Percentiles rank a stretch among this genome's conserved stretches.
These are phyloP conservation scores for Solanum tarijense DNA, from an alignment of 257 asterid species.

Conservation along the genomic window DNA sequence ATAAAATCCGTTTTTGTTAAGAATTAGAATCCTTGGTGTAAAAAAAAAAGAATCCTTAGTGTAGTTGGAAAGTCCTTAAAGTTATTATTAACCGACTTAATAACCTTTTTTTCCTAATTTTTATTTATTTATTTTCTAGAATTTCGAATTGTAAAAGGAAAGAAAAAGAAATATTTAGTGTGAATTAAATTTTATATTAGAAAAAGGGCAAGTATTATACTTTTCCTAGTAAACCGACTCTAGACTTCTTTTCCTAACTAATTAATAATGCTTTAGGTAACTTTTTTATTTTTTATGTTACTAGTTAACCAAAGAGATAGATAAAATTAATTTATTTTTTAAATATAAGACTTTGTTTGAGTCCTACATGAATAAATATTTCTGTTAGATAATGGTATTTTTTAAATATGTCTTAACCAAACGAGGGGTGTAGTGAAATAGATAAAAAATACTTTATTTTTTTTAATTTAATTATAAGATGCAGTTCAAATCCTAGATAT, in stretches of 20 bases:
- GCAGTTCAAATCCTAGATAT: too few species aligned
- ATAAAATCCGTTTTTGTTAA: background rate
- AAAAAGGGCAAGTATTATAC: background rate
- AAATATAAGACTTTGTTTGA: accelerated
- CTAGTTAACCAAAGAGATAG: background rate
- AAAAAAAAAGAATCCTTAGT: background rate
- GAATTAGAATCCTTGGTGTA: background rate
- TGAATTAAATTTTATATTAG: background rate
- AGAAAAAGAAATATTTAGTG: background rate
- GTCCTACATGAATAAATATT: accelerated
- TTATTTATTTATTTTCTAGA: background rate
- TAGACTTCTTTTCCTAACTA: background rate
- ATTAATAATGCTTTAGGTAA: background rate
- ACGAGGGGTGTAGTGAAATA: too few species aligned
- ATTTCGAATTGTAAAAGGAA: background rate
- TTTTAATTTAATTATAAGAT: too few species aligned
- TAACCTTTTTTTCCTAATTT: background rate
- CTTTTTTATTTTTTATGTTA: background rate
- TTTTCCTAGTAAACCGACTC: background rate
- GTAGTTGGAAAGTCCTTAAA: background rate
- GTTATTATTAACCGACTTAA: background rate
- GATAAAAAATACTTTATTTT: too few species aligned
- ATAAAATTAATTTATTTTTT: too few species aligned
- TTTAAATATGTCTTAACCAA: background rate
- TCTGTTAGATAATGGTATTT: accelerated